phyloP scores from a whole-genome alignment of 1,284 basidiomycete species.

The Cutaneotrichosporon sp. region DNA sequence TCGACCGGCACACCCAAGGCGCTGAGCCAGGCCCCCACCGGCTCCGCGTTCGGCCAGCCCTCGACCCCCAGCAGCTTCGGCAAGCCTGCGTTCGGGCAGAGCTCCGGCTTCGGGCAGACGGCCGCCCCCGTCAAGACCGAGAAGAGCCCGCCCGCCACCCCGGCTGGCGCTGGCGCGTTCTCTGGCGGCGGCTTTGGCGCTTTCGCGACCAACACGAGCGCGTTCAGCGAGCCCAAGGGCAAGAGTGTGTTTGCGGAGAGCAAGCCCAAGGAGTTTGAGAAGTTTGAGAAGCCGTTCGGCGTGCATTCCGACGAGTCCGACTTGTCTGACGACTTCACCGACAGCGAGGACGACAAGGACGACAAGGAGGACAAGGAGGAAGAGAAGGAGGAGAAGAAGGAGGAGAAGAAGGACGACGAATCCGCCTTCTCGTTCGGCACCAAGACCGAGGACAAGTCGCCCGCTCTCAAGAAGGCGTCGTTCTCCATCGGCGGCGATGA shows the following conservation, averaged over 20 bases:
- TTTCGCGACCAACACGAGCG: conserved; percentile 25
- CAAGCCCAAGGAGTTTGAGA: conserved; percentile 1
- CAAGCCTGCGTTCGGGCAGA: conserved; percentile 30
- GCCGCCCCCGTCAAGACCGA: background rate
- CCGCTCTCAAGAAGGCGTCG: background rate
- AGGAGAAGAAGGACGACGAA: background rate
- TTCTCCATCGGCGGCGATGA: background rate
- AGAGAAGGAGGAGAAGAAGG: conserved; percentile 8
- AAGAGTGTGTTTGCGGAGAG: conserved; percentile 24
- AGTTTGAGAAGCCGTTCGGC: background rate
- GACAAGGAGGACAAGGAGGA: conserved; percentile 10
- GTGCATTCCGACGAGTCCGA: background rate
- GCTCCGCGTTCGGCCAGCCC: conserved; percentile 11
- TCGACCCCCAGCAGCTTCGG: conserved; percentile 28
- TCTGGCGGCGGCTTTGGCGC: conserved; percentile 29
- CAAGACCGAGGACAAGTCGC: conserved; percentile 2
- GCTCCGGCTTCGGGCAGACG: conserved; percentile 20
- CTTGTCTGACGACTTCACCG: conserved; percentile 3
- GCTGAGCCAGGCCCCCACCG: background rate
- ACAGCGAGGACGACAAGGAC: background rate
- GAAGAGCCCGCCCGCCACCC: background rate
- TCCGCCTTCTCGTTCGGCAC: background rate
- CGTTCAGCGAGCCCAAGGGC: conserved; percentile 21
- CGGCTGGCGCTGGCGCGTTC: conserved; percentile 44
- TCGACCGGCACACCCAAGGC: conserved; percentile 4